Percentiles rank a stretch among this genome's conserved stretches.
These are phyloP conservation scores for Poa pratensis DNA, from an alignment of 176 grass and related monocot species.

Conservation along the genomic window DNA sequence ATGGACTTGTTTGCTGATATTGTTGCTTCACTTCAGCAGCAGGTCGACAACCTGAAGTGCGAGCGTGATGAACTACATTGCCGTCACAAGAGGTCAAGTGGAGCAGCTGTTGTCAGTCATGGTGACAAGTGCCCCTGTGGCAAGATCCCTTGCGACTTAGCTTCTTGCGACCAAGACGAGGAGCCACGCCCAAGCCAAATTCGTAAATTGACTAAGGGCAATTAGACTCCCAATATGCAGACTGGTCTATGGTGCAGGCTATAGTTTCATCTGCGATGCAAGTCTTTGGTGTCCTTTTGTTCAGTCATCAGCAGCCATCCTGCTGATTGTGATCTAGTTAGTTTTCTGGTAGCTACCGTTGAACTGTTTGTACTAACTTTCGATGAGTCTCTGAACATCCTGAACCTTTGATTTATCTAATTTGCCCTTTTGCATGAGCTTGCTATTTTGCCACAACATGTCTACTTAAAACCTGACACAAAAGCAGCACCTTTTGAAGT, in stretches of 20 bases:
- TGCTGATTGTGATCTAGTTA: neutral
- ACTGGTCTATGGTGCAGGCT: neutral
- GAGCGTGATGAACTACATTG: neutral
- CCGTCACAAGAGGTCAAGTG: neutral
- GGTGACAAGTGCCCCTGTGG: neutral
- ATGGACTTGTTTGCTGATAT: neutral
- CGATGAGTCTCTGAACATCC: neutral
- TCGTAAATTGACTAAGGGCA: neutral
- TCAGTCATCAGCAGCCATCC: neutral
- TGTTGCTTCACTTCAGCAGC: constrained; percentile 17
- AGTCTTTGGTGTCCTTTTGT: neutral
- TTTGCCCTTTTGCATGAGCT: neutral
- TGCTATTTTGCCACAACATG: neutral
- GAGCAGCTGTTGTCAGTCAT: neutral
- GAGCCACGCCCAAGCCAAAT: neutral
- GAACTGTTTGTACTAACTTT: neutral
- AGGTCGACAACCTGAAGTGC: neutral
- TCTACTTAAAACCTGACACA: neutral
- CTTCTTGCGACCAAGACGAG: neutral
- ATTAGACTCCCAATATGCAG: neutral
- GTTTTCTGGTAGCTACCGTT: neutral
- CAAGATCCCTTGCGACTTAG: neutral
- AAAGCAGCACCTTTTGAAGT: neutral
- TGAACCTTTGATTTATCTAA: neutral
- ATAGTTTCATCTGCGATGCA: neutral